Evolutionary conservation across 139 green algal species (phyloP), one percentile per base, ranked within the genome.

Genomic region (Chlorella sp.): DNA sequence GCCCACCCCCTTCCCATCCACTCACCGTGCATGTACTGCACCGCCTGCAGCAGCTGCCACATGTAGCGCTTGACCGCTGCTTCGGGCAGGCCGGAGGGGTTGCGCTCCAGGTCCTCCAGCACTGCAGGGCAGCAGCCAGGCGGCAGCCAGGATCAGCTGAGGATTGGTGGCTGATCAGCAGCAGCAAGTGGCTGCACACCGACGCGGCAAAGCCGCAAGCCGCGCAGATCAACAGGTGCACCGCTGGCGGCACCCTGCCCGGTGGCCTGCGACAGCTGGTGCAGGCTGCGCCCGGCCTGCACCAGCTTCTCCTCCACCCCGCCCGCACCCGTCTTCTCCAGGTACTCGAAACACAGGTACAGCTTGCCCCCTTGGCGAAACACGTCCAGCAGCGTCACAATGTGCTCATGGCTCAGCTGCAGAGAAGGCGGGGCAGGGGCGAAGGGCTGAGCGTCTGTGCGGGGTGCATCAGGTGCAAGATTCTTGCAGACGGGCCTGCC

Each of bases 331-430:
- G 79, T 89, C 67, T 57, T 69, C 70, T 98, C 93, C 39, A 98
- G 90, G 67, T 96, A 98, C 87, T 99, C 96, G 80, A 99, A 98
- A 32, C 98, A 96, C 73, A 99, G 87, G 88, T 96, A 97, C 86
- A 98, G 90, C 67, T 95, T 96, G 38, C 92, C 88, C 47, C 96
- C 95, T 20, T 92, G 75, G 17, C 91, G 75, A 86, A 98, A 99
- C 1, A 92, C 94, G 78, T 99, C 96, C 89, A 97, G 94, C 41
- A 99, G 88, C 51, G 86, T 92, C 9, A 99, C 95, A 26, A 98
- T 94, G 87, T 98, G 96, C 15, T 92, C 86, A 69, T 97, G 95
- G 25, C 89, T 88, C 44, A 83, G 60, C 25, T 47, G 38, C 60
- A 60, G 15, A 60, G n/a, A n/a, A n/a, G n/a, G n/a, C n/a, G n/a